Evolutionary conservation across 768 basidiomycete species (phyloP), one percentile per base, ranked within the genome.

Genomic region (Baorangia bicolor): DNA sequence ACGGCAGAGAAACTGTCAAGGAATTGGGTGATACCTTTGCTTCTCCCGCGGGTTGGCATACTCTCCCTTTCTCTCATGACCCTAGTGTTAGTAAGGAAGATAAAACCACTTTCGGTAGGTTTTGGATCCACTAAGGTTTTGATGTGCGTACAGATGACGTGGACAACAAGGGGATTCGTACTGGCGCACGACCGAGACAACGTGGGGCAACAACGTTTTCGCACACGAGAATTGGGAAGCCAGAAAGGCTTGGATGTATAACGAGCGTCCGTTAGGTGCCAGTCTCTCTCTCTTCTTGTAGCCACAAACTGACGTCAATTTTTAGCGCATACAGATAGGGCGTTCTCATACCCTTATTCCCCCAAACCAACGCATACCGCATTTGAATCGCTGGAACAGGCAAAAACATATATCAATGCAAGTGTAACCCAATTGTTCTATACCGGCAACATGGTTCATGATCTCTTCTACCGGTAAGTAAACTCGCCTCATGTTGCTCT

Each of bases 171-270:
- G 47, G 48, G 48, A 64, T 53, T 66, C 72, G 11, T 75, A 77
- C 59, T 85, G 75, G 73, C 76, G 77, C 52, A 89, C 88, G 67
- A 88, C 85, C 34, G 86, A 35, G 13, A 90, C 86, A 2, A 96
- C 93, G 2, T 87, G 82, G 80, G 92, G 90, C 55, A 92, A 92
- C 78, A 93, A 94, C 59, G 89, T 92, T 56, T 92, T 94, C 61
- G 90, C 94, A 2, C 95, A 97, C 62, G 95, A 97, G 81, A 90
- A 94, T 73, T 92, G 88, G 85, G 81, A 85, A 51, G 91, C 90
- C 23, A 77, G 75, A 61, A 85, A 84, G 60, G 51, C 64, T 2
- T 93, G 78, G 77, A 67, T 86, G 23, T 54, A 77, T 64, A 96
- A 96, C 75, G 83, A 85, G 69, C 89, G 95, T 49, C 94, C 94